These are phyloP conservation scores for Cercospora nicotianae DNA, from an alignment of 2,329 filamentous ascomycete genomes.

Conservation along the genomic window DNA sequence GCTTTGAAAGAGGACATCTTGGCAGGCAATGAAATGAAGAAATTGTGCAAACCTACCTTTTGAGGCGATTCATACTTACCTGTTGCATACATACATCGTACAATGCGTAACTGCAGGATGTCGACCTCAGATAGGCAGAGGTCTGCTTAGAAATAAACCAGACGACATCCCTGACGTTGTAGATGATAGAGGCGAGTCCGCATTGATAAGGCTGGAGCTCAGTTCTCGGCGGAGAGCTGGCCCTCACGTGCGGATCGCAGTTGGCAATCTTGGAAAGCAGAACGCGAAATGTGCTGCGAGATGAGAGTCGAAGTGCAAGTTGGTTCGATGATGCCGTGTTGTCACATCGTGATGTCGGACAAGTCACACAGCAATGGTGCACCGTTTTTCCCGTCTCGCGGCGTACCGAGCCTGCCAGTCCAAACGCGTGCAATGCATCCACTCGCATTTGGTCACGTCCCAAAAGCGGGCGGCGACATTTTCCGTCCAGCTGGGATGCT, in stretches of 20 bases:
- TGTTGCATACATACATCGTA: not conserved
- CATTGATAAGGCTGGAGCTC: constrained; percentile 11
- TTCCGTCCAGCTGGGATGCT: not conserved
- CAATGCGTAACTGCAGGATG: not conserved
- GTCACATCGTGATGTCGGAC: not conserved
- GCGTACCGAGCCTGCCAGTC: not conserved
- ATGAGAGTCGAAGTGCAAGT: not conserved
- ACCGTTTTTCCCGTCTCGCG: not conserved
- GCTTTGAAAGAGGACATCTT: constrained; percentile 6
- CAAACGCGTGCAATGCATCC: not conserved
- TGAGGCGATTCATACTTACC: not conserved
- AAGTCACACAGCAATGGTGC: not conserved
- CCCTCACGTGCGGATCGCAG: not conserved
- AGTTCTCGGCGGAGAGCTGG: not conserved
- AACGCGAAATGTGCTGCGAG: not conserved
- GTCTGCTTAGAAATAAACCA: constrained; percentile 10
- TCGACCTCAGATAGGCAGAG: constrained; percentile 18
- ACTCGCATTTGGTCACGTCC: not conserved
- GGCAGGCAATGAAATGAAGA: not conserved
- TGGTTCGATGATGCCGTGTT: not conserved
- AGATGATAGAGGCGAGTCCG: constrained; percentile 10
- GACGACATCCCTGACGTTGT: not conserved
- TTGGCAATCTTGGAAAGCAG: not conserved
- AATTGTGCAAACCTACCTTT: not conserved
- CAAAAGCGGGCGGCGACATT: not conserved